Evolutionary conservation across 768 basidiomycete species (phyloP).

Genomic region (Tulasnella calospora): DNA sequence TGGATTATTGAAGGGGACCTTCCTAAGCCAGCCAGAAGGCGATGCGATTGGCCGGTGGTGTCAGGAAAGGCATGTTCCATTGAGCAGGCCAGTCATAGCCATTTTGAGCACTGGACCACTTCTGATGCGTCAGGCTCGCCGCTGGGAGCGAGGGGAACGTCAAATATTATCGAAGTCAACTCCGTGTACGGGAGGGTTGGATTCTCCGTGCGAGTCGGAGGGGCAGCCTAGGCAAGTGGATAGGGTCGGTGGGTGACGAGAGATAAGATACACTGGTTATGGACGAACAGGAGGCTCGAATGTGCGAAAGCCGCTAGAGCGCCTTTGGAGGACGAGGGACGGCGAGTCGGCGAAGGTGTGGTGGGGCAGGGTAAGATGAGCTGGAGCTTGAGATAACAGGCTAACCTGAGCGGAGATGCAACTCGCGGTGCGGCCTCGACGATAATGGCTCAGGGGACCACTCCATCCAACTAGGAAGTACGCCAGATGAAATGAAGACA

Average conservation of each 20-base stretch:
- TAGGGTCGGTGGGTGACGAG: not conserved
- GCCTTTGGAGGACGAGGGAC: not conserved
- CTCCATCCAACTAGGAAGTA: too few species aligned
- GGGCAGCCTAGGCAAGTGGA: not conserved
- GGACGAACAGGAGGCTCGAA: conserved; percentile 1
- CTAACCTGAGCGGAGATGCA: conserved; percentile 5
- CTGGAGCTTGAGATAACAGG: not conserved
- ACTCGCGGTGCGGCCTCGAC: not conserved
- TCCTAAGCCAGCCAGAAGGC: not conserved
- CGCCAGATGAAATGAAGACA: not conserved
- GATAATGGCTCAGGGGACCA: too few species aligned
- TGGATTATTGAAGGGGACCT: not conserved
- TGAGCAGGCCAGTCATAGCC: not conserved
- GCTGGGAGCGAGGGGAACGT: not conserved
- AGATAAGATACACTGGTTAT: not conserved
- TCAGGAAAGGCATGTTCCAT: not conserved
- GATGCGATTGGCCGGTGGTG: not conserved
- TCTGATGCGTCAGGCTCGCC: not conserved
- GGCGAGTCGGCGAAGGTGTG: not conserved
- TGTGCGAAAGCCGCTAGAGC: conserved; percentile 7
- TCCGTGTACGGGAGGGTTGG: not conserved
- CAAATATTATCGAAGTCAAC: conserved; percentile 3
- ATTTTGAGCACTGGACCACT: not conserved
- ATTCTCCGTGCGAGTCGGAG: not conserved
- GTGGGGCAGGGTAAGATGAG: conserved; percentile 5